phyloP scores from a whole-genome alignment of 805 yeast genomes.

The Cyberlindnera maclurae region DNA sequence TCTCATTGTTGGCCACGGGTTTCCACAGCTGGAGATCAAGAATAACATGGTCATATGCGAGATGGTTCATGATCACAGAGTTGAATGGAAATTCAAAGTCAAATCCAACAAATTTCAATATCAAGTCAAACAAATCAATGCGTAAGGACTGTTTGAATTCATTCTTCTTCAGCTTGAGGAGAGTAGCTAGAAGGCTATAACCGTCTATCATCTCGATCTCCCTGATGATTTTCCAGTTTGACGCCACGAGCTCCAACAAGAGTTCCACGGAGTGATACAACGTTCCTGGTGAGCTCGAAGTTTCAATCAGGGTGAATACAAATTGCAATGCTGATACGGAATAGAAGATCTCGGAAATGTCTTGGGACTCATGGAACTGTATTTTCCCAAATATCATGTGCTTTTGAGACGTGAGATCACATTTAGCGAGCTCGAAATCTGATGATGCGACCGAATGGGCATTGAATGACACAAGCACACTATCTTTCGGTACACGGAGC shows the following conservation, averaged over 20 bases:
- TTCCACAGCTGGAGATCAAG: conserved; percentile 61
- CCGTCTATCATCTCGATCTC: conserved; percentile 59
- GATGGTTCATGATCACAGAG: conserved; percentile 48
- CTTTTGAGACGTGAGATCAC: conserved; percentile 1
- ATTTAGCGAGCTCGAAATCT: conserved; percentile 1
- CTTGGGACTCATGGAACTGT: conserved; percentile 2
- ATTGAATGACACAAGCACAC: conserved; percentile 16
- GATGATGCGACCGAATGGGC: conserved; percentile 4
- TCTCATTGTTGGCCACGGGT: conserved; percentile 15
- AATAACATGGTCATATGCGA: conserved; percentile 51
- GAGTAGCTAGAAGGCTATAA: conserved; percentile 47
- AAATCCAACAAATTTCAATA: conserved; percentile 52
- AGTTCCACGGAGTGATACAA: conserved; percentile 31
- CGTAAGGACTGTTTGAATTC: conserved; percentile 23
- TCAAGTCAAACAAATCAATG: conserved; percentile 39
- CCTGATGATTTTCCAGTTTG: conserved; percentile 42
- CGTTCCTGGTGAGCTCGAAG: conserved; percentile 28
- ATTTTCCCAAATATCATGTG: conserved; percentile 10
- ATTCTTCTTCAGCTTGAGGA: conserved; percentile 39
- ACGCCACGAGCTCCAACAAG: conserved; percentile 36
- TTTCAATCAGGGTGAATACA: conserved; percentile 39
- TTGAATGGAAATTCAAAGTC: conserved; percentile 41
- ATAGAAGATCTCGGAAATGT: conserved; percentile 18
- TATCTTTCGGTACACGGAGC: conserved; percentile 13
- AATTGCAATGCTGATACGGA: conserved; percentile 46